phyloP scores from a whole-genome alignment of 495 filamentous ascomycete species.

The Platismatia glauca region DNA sequence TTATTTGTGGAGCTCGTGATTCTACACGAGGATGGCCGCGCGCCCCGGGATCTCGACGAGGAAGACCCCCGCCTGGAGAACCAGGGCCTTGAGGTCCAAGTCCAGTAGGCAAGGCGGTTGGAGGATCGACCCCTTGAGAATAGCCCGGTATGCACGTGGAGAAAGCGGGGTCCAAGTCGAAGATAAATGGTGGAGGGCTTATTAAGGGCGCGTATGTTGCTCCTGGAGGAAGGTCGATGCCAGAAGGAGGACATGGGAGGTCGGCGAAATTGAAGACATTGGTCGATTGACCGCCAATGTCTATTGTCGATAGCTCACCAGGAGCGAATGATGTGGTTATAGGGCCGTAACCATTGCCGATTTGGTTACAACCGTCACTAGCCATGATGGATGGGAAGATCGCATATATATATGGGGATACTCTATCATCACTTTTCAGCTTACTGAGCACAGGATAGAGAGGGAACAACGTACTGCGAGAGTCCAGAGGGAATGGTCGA shows the following conservation, averaged over 20 bases:
- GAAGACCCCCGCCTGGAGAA: not conserved
- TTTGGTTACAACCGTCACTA: conserved; percentile 6
- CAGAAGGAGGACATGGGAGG: conserved; percentile 1
- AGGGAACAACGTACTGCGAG: not conserved
- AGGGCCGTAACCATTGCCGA: not conserved
- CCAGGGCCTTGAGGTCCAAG: not conserved
- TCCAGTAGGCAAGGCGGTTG: not conserved
- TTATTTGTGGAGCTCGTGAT: conserved; percentile 1
- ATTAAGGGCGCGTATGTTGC: not conserved
- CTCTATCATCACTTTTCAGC: not conserved
- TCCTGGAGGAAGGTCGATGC: not conserved
- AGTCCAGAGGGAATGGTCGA: not conserved
- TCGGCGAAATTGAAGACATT: conserved; percentile 2
- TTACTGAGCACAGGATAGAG: not conserved
- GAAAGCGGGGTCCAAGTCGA: not conserved
- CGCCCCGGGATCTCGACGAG: not conserved
- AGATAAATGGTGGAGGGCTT: not conserved
- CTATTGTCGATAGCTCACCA: not conserved
- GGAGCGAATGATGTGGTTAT: conserved; percentile 3
- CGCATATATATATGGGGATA: not conserved
- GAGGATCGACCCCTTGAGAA: conserved; percentile 2
- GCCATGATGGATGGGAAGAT: conserved; percentile 6
- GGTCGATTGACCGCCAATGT: not conserved
- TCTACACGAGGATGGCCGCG: not conserved
- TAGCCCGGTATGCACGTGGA: not conserved